Percentiles rank a stretch among this genome's conserved stretches.
Conservation (phyloP, 2,329 filamentous ascomycete species). For the Aspergillus thermomutatus region DNA sequence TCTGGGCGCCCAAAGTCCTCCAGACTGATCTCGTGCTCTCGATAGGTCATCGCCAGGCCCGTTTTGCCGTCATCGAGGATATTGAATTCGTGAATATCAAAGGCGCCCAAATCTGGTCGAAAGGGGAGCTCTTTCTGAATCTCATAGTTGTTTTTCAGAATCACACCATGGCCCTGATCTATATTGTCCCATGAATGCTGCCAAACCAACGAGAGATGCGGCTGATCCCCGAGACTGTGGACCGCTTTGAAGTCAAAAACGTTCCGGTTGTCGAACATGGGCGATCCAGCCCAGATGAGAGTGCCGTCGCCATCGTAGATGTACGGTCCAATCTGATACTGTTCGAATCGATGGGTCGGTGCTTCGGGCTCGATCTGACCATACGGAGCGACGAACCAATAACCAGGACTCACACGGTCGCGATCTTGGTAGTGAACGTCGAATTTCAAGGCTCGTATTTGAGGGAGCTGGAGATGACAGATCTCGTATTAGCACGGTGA, state of each 20-base stretch:
- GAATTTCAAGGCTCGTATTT: conserved; percentile 24
- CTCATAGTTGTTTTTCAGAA: conserved; percentile 46
- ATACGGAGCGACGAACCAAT: conserved; percentile 50
- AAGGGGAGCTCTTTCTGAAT: conserved; percentile 40
- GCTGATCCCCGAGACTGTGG: conserved; percentile 37
- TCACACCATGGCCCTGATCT: conserved; percentile 43
- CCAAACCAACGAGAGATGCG: conserved; percentile 46
- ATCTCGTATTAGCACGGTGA: neutral
- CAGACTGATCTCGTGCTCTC: conserved; percentile 20
- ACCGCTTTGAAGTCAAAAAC: conserved; percentile 46
- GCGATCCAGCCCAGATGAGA: conserved; percentile 47
- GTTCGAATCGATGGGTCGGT: conserved; percentile 28
- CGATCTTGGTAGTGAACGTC: conserved; percentile 26
- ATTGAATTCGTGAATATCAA: conserved; percentile 41
- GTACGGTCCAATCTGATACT: conserved; percentile 47
- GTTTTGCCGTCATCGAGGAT: conserved; percentile 29
- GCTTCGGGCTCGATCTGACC: conserved; percentile 25
- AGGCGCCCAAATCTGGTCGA: conserved; percentile 19
- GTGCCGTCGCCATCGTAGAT: conserved; percentile 50
- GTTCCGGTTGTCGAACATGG: conserved; percentile 44
- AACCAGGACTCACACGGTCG: conserved; percentile 38
- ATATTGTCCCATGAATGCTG: conserved; percentile 31
- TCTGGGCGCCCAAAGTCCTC: conserved; percentile 21
- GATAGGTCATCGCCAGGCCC: conserved; percentile 24
- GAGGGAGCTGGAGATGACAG: conserved; percentile 19